These are phyloP conservation scores for Dryas octopetala DNA, from an alignment of 306 rosid genomes.

Conservation along the genomic window DNA sequence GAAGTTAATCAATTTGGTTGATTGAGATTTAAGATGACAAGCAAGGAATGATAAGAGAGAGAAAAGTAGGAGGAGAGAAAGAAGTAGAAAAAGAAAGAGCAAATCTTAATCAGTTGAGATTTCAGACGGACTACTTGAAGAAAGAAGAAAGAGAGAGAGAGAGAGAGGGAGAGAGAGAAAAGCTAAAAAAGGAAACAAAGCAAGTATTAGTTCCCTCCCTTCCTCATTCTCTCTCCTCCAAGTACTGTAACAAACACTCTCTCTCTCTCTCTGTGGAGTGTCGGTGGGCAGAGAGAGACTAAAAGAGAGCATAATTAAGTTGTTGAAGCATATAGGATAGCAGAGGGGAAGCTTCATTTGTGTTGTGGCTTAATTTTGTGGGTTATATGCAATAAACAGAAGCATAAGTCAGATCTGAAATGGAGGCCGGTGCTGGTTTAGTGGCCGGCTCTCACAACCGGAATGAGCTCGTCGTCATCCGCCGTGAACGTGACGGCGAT, in stretches of 20 bases:
- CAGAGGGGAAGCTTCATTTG: background rate
- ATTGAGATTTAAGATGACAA: background rate
- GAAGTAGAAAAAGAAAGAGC: background rate
- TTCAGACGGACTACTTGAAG: background rate
- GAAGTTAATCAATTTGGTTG: background rate
- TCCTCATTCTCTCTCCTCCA: too few species aligned
- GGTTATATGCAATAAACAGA: background rate
- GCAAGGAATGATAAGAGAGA: slow-evolving; percentile 21
- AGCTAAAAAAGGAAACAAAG: background rate
- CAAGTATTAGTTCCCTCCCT: background rate
- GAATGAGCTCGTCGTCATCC: slow-evolving; percentile 60
- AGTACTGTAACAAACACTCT: background rate
- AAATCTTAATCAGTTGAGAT: slow-evolving; percentile 9
- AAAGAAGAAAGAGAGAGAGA: background rate
- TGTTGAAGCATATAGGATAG: background rate
- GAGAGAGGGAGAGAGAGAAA: slow-evolving; percentile 6
- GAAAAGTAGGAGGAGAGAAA: background rate
- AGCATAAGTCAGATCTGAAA: slow-evolving; percentile 1
- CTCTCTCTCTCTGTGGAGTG: too few species aligned
- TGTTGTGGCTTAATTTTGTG: too few species aligned
- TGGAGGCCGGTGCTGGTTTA: slow-evolving; percentile 51
- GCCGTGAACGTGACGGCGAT: slow-evolving; percentile 48
- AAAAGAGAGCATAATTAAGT: background rate
- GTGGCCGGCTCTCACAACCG: slow-evolving; percentile 70
- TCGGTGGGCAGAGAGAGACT: background rate